Base-by-base conservation (phyloP, 164 flowering plant species). In the Echeveria elegans region DNA sequence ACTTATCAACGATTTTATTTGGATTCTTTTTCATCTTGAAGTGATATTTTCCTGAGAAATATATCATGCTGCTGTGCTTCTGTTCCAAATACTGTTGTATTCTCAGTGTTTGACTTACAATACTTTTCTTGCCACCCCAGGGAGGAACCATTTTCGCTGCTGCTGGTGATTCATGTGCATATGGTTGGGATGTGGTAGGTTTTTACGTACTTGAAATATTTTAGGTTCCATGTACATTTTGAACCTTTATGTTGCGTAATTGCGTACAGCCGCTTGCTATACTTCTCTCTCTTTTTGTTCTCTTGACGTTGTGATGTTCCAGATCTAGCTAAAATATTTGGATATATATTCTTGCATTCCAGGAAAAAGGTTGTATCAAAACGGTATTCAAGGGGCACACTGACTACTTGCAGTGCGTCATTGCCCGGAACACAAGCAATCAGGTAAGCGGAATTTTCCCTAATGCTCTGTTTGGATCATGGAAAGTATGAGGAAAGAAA, bases 121-220 rank as follows among this genome's bases (percentile, higher is more conserved):
- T 4, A 24, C 24, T 10, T 24, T 5, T 16, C 43, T 63, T 63
- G 37, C n/a, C 18, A 53, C 53, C 52, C 68, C 53, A 92, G 96
- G 76, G 76, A 40, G 89, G 95, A 61, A 82, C 86, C 30, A 74
- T 94, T 68, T 91, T 78, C 81, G 77, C 93, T 0, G 97, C 99
- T 64, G 81, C 92, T 73, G 97, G 99, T 74, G 96, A 94, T 80
- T 87, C 94, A 69, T 86, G 86, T 83, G 97, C 97, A 45, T 94
- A 94, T 78, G 85, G 96, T 75, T 91, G 99, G 99, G 99, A 94
- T 79, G 74, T 94, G 99, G 97, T 94, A 88, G 48, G 94, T 81
- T 70, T 77, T 56, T 75, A 64, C 63, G 71, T 48, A 71, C 72
- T 76, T 76, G 78, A 78, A 76, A 73, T 60, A 69, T 41, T 66